Evolutionary conservation across 2,329 filamentous ascomycete genomes (phyloP).

Genomic region (Fusarium sp.): DNA sequence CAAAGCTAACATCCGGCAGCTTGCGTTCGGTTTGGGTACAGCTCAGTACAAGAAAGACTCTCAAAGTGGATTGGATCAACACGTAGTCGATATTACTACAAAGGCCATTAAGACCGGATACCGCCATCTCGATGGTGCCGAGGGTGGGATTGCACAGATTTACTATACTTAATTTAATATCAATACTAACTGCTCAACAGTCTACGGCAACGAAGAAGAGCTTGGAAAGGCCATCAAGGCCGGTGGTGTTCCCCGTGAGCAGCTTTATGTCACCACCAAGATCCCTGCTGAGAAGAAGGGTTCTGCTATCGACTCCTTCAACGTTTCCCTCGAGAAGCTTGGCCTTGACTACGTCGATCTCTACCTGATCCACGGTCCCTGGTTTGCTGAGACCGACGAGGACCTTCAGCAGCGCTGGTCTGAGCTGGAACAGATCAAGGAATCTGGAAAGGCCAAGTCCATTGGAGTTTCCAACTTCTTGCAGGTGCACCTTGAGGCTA

Average conservation of each 20-base stretch:
- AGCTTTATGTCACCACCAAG: constrained; percentile 77
- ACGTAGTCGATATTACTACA: constrained; percentile 61
- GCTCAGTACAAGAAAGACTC: constrained; percentile 67
- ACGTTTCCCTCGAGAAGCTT: constrained; percentile 72
- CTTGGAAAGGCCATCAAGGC: constrained; percentile 78
- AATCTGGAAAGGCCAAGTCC: constrained; percentile 71
- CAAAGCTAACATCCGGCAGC: constrained; percentile 52
- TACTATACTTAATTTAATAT: too few species aligned
- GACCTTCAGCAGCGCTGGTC: constrained; percentile 70
- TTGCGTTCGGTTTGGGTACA: constrained; percentile 79
- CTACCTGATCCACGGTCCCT: constrained; percentile 72
- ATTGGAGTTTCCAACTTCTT: constrained; percentile 85
- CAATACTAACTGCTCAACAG: constrained; percentile 48
- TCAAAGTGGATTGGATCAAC: constrained; percentile 64
- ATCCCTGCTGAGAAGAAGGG: constrained; percentile 56
- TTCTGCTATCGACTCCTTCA: constrained; percentile 62
- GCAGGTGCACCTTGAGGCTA: constrained; percentile 63
- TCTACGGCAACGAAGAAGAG: constrained; percentile 74
- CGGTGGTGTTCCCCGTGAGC: constrained; percentile 70
- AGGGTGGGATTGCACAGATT: constrained; percentile 59
- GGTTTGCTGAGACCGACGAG: constrained; percentile 59
- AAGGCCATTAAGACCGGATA: constrained; percentile 76
- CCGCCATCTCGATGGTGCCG: constrained; percentile 78
- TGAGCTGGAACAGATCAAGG: constrained; percentile 72
- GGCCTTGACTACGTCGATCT: constrained; percentile 77